Conservation (phyloP, 345 rosid genomes). For the Erodium maritimum region DNA sequence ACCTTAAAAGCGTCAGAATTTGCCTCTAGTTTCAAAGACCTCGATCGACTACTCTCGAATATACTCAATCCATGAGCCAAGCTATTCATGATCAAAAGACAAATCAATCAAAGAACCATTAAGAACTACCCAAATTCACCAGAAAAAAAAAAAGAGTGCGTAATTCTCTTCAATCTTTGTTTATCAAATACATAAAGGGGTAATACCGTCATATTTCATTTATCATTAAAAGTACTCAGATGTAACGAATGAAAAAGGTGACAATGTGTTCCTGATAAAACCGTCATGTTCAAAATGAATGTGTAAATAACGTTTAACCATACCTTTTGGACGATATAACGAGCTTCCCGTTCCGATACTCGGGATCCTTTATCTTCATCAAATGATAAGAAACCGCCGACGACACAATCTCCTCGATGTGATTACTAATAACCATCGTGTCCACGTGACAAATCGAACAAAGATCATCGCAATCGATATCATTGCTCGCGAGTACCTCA, state of each 20-base stretch:
- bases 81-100: slow-evolving; percentile 32
- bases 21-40: slow-evolving; percentile 18
- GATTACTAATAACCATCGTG: slow-evolving; percentile 54
- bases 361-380: slow-evolving; percentile 60
- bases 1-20: slow-evolving; percentile 60
- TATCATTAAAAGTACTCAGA: no score
- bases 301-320: no score
- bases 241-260: no score
- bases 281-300: no score
- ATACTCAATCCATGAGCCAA: slow-evolving; percentile 86
- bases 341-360: slow-evolving; percentile 90
- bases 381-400: slow-evolving; percentile 81
- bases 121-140: background rate
- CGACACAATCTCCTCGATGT: slow-evolving; percentile 71
- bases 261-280: no score
- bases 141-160: background rate
- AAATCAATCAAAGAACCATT: slow-evolving; percentile 2
- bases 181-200: no score
- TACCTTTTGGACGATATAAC: slow-evolving; percentile 82
- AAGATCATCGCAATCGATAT: slow-evolving; percentile 82
- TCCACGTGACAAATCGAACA: slow-evolving; percentile 68
- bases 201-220: no score
- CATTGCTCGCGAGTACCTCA: slow-evolving; percentile 86
- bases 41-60: slow-evolving; percentile 71
- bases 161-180: no score